Conservation (phyloP, 768 basidiomycete species). For the Rhizopogon roseolus region DNA sequence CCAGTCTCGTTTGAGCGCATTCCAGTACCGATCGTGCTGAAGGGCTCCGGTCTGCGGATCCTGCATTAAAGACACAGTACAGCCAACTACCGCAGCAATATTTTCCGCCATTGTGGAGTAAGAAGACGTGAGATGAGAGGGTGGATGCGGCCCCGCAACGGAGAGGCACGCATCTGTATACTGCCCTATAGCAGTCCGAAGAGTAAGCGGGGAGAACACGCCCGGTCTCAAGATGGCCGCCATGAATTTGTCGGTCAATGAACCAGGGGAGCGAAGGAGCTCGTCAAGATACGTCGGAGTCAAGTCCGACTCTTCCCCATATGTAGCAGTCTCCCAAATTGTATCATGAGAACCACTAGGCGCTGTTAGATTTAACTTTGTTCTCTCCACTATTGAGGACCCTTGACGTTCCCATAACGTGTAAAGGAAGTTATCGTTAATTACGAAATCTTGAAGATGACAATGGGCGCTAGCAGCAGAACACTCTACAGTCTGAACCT, state of each 20-base stretch:
- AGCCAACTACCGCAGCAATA: slow-evolving; percentile 82
- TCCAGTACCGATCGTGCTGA: slow-evolving; percentile 78
- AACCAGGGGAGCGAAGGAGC: slow-evolving; percentile 63
- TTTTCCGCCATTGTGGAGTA: slow-evolving; percentile 70
- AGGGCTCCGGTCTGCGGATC: slow-evolving; percentile 78
- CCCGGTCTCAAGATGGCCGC: slow-evolving; percentile 83
- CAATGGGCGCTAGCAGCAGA: slow-evolving; percentile 59
- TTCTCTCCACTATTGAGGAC: slow-evolving; percentile 61
- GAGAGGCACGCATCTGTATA: slow-evolving; percentile 73
- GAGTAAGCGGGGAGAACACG: slow-evolving; percentile 78
- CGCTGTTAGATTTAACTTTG: slow-evolving; percentile 38
- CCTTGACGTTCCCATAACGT: slow-evolving; percentile 82
- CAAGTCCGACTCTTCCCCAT: slow-evolving; percentile 69
- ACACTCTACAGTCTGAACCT: slow-evolving; percentile 54
- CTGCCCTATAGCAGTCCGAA: slow-evolving; percentile 77
- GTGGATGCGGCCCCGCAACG: slow-evolving; percentile 47
- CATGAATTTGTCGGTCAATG: slow-evolving; percentile 75
- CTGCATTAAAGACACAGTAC: slow-evolving; percentile 67
- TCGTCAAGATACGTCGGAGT: slow-evolving; percentile 89
- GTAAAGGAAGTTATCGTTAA: slow-evolving; percentile 49
- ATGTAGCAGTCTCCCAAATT: slow-evolving; percentile 52
- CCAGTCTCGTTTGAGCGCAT: slow-evolving; percentile 87
- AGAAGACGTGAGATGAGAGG: slow-evolving; percentile 52
- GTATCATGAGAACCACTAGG: slow-evolving; percentile 22
- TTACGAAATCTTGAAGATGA: slow-evolving; percentile 76